Conservation (phyloP, 495 filamentous ascomycete species). For the Baudoinia panamericana region DNA sequence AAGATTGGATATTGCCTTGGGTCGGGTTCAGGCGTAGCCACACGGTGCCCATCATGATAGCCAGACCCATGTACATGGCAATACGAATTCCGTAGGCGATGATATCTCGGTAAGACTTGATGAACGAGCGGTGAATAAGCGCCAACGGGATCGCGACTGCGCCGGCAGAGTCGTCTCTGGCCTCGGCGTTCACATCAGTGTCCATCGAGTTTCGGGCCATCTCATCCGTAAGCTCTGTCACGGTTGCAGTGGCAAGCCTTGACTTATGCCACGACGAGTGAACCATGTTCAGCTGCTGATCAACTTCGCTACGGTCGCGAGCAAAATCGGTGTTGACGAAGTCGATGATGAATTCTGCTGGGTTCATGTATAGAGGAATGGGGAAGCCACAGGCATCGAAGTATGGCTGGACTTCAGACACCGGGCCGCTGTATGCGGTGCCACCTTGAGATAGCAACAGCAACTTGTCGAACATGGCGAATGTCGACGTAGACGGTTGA, state of each 20-base stretch:
- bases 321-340: constrained; percentile 63
- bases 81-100: constrained; percentile 70
- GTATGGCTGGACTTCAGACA: constrained; percentile 39
- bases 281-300: constrained; percentile 31
- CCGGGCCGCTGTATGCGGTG: constrained; percentile 55
- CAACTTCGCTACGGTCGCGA: constrained; percentile 32
- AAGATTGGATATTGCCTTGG: constrained; percentile 59
- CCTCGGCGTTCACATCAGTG: constrained; percentile 15
- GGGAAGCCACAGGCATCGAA: constrained; percentile 45
- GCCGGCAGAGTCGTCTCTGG: constrained; percentile 24
- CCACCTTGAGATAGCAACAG: constrained; percentile 57
- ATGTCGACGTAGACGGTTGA: constrained; percentile 65
- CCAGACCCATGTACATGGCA: constrained; percentile 71
- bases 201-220: constrained; percentile 21
- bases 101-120: constrained; percentile 72
- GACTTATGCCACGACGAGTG: constrained; percentile 35
- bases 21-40: constrained; percentile 55
- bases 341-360: constrained; percentile 65
- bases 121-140: constrained; percentile 56
- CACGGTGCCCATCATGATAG: constrained; percentile 80
- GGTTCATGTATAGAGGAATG: constrained; percentile 56
- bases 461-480: constrained; percentile 66
- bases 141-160: constrained; percentile 32
- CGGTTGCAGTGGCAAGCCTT: constrained; percentile 12
- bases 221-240: constrained; percentile 23